Evolutionary conservation across 1,139 yeast genomes (phyloP).

Genomic region (Yamadazyma blattariae): DNA sequence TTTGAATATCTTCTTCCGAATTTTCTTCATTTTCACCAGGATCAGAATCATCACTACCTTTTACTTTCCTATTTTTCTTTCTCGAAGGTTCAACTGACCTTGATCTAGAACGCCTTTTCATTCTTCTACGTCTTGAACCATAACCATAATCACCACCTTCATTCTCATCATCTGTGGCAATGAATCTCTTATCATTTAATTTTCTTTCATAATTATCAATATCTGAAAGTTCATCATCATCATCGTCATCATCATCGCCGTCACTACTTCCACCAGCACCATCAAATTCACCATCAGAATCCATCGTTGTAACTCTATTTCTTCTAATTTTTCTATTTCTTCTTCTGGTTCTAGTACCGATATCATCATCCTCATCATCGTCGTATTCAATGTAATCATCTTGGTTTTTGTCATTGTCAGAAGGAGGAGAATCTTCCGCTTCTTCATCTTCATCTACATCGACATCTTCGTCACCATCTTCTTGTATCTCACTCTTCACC

Average conservation of each 20-base stretch:
- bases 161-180: conserved; percentile 40
- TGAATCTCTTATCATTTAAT: conserved; percentile 31
- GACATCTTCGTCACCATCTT: conserved; percentile 7
- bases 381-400: conserved; percentile 24
- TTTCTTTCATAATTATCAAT: conserved; percentile 32
- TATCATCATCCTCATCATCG: conserved; percentile 26
- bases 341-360: conserved; percentile 13
- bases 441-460: conserved; percentile 12
- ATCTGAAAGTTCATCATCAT: conserved; percentile 24
- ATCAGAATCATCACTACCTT: conserved; percentile 22
- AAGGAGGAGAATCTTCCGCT: conserved; percentile 11
- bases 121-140: conserved; percentile 17
- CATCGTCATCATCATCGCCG: conserved; percentile 19
- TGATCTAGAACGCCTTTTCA: conserved; percentile 25
- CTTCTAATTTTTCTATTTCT: conserved; percentile 7
- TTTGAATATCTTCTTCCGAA: conserved; percentile 40
- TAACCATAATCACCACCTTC: conserved; percentile 30
- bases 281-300: conserved; percentile 18
- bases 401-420: conserved; percentile 14
- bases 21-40: conserved; percentile 18
- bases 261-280: conserved; percentile 2
- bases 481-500: conserved; percentile 6
- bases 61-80: conserved; percentile 14
- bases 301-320: conserved; percentile 4
- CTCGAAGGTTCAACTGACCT: conserved; percentile 17